Evolutionary conservation across 495 filamentous ascomycete genomes (phyloP), one percentile per base, ranked within the genome.

Genomic region (Copromyces sp.): DNA sequence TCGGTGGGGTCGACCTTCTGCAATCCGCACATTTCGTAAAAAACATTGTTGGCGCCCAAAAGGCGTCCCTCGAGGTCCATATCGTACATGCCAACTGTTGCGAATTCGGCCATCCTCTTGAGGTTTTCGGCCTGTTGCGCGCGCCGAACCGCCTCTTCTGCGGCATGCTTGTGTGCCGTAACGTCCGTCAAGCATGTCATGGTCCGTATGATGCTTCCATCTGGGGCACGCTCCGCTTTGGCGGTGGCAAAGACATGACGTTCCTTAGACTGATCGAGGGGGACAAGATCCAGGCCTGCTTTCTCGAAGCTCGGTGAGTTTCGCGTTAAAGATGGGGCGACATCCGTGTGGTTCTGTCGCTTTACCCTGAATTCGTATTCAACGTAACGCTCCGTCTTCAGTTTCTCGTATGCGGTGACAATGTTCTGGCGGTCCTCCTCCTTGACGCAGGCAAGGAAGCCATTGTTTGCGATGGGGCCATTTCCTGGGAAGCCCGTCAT

Each of bases 61-160:
- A 85, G 76, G 11, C 80, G 76, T 9, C 83, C 83, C 14, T 83
- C 77, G 3, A 85, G 79, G 41, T 81, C 78, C 81, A 85, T 83
- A 41, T 85, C 83, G 72, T 83, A 85, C 81, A 85, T 82, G 70
- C 83, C 83, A 32, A 85, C 83, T 2, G 83, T 85, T 5, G 83
- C 82, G 68, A 80, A 81, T 68, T 85, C 82, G 47, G 83, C 82
- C 82, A 85, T 84, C 44, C 83, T 80, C 73, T 84, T 85, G 69
- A 85, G 80, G 69, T 85, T 84, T 72, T 85, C 82, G 2, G 83
- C 82, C 70, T 85, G 81, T 71, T 84, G 82, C 9, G 83, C 83
- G 11, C 83, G 80, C 4, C 81, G 78, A 11, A 82, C 78, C 0
- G 83, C 83, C 70, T 84, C 82, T 39, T 83, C 82, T 3, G 83